Percentiles rank a stretch among this genome's conserved stretches.
Evolutionary conservation across 495 filamentous ascomycete genomes (phyloP).

Genomic region (Bacidia rubella): DNA sequence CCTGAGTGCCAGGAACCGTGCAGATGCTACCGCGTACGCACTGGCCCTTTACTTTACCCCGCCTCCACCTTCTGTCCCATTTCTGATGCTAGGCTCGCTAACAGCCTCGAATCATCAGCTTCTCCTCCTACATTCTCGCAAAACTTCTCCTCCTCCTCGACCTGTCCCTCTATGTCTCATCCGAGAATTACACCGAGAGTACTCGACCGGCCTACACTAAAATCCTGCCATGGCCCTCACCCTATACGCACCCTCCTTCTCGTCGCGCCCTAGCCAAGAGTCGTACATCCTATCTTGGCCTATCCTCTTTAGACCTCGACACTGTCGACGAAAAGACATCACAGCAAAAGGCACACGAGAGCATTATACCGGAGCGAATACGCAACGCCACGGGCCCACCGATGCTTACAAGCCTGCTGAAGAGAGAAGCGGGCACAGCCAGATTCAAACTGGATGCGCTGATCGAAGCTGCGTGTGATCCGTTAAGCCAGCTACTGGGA

Average conservation of each 20-base stretch:
- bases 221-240: constrained; percentile 68
- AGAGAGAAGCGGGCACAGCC: constrained; percentile 24
- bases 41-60: neutral
- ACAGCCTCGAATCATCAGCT: constrained; percentile 21
- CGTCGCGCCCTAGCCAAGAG: constrained; percentile 51
- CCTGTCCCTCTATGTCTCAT: constrained; percentile 77
- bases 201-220: constrained; percentile 65
- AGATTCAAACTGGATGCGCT: constrained; percentile 59
- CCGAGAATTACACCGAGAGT: constrained; percentile 58
- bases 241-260: constrained; percentile 62
- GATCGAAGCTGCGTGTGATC: constrained; percentile 51
- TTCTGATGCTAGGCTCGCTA: neutral
- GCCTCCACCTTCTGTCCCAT: neutral
- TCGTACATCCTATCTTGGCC: constrained; percentile 60
- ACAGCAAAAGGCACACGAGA: neutral
- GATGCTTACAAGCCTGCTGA: constrained; percentile 20
- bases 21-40: constrained; percentile 43
- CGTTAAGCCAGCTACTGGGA: constrained; percentile 49
- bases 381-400: constrained; percentile 15
- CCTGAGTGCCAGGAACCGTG: constrained; percentile 25
- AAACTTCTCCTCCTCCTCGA: constrained; percentile 55
- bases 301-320: constrained; percentile 52
- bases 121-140: constrained; percentile 48
- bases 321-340: constrained; percentile 26
- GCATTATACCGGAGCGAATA: constrained; percentile 10